phyloP scores from a whole-genome alignment of 1,284 basidiomycete genomes.

The Melampsora larici-populina region DNA sequence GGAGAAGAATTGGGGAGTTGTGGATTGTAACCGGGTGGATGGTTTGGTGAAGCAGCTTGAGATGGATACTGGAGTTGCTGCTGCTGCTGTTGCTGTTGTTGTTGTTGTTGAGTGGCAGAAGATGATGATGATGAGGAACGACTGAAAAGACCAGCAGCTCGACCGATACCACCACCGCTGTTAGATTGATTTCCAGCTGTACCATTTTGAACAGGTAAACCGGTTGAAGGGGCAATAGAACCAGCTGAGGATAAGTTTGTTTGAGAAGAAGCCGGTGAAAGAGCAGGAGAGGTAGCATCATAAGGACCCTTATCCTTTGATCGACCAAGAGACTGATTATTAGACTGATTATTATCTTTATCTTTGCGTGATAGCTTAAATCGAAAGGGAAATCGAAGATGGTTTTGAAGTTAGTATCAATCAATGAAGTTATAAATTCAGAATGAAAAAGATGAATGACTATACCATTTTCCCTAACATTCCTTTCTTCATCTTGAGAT shows the following conservation, averaged over 20 bases:
- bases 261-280: slow-evolving; percentile 22
- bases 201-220: background rate
- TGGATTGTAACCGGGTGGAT: background rate
- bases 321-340: background rate
- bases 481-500: slow-evolving; percentile 36
- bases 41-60: background rate
- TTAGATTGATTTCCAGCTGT: background rate
- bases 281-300: slow-evolving; percentile 4
- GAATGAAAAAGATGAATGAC: background rate
- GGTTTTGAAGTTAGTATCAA: background rate
- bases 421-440: background rate
- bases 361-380: slow-evolving; percentile 40
- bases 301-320: slow-evolving; percentile 21
- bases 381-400: background rate
- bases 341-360: slow-evolving; percentile 17
- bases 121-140: slow-evolving; percentile 10
- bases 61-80: background rate
- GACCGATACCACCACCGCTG: background rate
- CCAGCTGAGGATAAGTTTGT: slow-evolving; percentile 5
- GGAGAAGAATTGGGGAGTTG: background rate
- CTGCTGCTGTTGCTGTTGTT: slow-evolving; percentile 6
- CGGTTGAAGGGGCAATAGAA: background rate
- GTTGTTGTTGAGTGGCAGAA: background rate
- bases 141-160: slow-evolving; percentile 7
- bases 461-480: slow-evolving; percentile 43